Evolutionary conservation across 257 asterid species (phyloP).

Genomic region (Solanum piurae): DNA sequence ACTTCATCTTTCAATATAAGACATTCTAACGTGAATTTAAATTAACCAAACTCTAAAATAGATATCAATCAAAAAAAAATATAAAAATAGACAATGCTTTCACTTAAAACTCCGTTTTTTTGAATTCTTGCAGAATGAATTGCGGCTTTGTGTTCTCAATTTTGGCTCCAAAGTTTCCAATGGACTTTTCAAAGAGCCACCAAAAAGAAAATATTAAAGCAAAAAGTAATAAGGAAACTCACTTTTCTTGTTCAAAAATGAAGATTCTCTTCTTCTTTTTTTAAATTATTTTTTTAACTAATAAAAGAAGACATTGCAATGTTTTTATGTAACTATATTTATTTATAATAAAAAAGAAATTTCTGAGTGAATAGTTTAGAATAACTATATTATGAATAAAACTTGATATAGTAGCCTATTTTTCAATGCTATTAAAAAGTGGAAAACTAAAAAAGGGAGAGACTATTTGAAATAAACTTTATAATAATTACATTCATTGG

Average conservation of each 20-base stretch:
- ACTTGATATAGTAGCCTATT: background rate
- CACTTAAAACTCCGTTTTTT: background rate
- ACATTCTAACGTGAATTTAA: rapidly evolving
- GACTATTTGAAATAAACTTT: background rate
- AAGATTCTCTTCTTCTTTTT: background rate
- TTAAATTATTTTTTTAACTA: background rate
- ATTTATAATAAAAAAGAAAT: background rate
- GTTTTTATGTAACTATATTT: background rate
- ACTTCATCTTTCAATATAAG: no score
- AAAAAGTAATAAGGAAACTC: background rate
- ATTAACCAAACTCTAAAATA: background rate
- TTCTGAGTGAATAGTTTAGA: background rate
- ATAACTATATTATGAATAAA: background rate
- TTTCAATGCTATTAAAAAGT: background rate
- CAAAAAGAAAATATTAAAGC: background rate
- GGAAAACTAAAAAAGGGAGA: background rate
- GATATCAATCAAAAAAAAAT: no score
- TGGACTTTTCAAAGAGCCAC: background rate
- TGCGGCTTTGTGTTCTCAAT: background rate
- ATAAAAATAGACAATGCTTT: background rate
- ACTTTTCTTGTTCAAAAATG: background rate
- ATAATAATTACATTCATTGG: background rate
- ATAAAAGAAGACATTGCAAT: background rate
- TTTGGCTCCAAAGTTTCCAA: background rate
- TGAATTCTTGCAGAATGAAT: background rate